Percentiles rank a stretch among this genome's conserved stretches.
phyloP scores from a whole-genome alignment of 148 eudicot species.

The Rheum nobile region DNA sequence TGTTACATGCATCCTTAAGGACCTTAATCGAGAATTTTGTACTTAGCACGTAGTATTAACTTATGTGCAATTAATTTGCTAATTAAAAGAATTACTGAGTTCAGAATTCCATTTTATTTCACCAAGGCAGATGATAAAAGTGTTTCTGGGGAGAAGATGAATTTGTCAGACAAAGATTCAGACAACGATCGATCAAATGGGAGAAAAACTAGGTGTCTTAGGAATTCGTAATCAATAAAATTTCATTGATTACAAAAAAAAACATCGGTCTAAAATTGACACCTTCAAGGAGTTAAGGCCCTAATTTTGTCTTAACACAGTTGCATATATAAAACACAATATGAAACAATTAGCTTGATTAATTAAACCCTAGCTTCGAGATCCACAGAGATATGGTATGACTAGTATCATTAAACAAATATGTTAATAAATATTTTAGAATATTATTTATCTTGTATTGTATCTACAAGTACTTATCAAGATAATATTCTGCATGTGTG shows the following conservation, averaged over 20 bases:
- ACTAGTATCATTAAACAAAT: background rate
- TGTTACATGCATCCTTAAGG: background rate
- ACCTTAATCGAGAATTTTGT: background rate
- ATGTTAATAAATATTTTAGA: background rate
- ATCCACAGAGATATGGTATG: constrained; percentile 7
- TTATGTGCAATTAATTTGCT: background rate
- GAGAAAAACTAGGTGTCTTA: background rate
- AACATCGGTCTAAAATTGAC: background rate
- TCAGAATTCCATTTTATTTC: background rate
- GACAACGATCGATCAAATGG: constrained; percentile 4
- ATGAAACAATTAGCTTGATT: background rate
- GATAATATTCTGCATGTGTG: constrained; percentile 4
- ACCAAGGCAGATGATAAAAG: background rate
- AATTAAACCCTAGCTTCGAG: background rate
- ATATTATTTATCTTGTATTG: background rate
- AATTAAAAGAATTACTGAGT: background rate
- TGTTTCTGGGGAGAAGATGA: background rate
- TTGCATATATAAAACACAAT: background rate
- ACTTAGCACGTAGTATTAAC: background rate
- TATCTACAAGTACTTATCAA: background rate
- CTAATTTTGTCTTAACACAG: background rate
- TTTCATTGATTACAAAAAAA: background rate
- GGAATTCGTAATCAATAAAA: background rate
- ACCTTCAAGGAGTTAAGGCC: too few relatives aligned
- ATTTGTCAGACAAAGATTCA: background rate